These are phyloP conservation scores for Choiromyces venosus DNA, from an alignment of 495 filamentous ascomycete genomes.

Conservation along the genomic window DNA sequence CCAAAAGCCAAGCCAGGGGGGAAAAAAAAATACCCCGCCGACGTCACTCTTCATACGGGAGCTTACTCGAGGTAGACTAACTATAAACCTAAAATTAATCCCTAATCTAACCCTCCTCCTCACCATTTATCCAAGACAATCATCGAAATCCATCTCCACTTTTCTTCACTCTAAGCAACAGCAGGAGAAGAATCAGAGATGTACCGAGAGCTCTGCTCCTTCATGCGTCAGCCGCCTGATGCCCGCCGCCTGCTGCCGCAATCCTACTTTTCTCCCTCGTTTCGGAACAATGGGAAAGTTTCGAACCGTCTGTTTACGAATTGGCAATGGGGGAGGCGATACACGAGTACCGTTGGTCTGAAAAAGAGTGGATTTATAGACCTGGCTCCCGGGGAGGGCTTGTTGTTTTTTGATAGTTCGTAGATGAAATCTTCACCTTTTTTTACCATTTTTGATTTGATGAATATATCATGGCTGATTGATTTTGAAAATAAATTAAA, in stretches of 20 bases:
- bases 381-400: conserved; percentile 62
- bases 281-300: background rate
- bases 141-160: background rate
- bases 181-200: conserved; percentile 6
- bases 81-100: background rate
- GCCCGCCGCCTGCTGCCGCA: background rate
- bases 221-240: conserved; percentile 3
- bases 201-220: conserved; percentile 23
- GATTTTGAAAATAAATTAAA: background rate
- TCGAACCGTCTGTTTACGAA: background rate
- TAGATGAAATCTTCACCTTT: conserved; percentile 8
- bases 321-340: conserved; percentile 3
- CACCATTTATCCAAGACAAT: background rate
- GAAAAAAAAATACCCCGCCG: background rate
- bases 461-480: background rate
- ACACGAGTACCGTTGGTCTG: conserved; percentile 23
- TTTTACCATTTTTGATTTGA: background rate
- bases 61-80: background rate
- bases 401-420: conserved; percentile 87
- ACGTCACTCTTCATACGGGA: background rate
- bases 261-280: background rate
- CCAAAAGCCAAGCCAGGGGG: background rate
- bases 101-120: background rate
- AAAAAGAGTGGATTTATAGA: conserved; percentile 70
- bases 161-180: background rate